These are phyloP conservation scores for Leucoagaricus sp. DNA, from an alignment of 1,284 basidiomycete genomes.

Conservation along the genomic window DNA sequence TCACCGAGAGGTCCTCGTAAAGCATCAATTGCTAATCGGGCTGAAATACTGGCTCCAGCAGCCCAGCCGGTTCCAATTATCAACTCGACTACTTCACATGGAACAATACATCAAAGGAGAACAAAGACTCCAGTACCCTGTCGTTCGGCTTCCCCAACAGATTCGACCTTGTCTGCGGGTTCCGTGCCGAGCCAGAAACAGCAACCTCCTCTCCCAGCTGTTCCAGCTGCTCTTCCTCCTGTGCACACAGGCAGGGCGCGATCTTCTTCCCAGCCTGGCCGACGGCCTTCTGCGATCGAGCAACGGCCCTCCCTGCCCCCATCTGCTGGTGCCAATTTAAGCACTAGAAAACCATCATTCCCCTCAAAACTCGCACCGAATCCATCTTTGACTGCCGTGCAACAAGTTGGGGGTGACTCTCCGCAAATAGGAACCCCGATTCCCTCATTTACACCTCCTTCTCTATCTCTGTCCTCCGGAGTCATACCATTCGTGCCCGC, in stretches of 20 bases:
- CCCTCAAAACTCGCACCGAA: constrained; percentile 55
- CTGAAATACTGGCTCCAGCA: constrained; percentile 42
- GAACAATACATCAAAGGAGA: constrained; percentile 71
- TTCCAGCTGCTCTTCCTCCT: constrained; percentile 27
- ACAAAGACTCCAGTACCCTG: constrained; percentile 62
- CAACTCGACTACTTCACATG: constrained; percentile 58
- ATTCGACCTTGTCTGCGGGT: constrained; percentile 53
- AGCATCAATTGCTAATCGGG: constrained; percentile 37
- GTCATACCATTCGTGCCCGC: constrained; percentile 44
- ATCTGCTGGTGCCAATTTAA: constrained; percentile 8
- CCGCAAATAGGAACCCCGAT: constrained; percentile 1
- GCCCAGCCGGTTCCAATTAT: constrained; percentile 41
- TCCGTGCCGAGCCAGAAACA: constrained; percentile 43
- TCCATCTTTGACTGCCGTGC: constrained; percentile 22
- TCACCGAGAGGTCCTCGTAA: constrained; percentile 54
- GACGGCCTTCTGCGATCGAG: constrained; percentile 52
- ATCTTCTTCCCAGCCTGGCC: constrained; percentile 70
- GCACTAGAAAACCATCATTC: constrained; percentile 57
- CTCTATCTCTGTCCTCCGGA: neutral
- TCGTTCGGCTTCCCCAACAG: constrained; percentile 55
- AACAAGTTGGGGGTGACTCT: neutral
- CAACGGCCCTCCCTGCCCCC: constrained; percentile 53
- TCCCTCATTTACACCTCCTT: constrained; percentile 2
- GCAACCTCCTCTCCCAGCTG: constrained; percentile 34
- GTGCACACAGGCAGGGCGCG: constrained; percentile 48